Evolutionary conservation across 495 filamentous ascomycete species (phyloP).

Genomic region (Pyrenopolyporus hunteri): DNA sequence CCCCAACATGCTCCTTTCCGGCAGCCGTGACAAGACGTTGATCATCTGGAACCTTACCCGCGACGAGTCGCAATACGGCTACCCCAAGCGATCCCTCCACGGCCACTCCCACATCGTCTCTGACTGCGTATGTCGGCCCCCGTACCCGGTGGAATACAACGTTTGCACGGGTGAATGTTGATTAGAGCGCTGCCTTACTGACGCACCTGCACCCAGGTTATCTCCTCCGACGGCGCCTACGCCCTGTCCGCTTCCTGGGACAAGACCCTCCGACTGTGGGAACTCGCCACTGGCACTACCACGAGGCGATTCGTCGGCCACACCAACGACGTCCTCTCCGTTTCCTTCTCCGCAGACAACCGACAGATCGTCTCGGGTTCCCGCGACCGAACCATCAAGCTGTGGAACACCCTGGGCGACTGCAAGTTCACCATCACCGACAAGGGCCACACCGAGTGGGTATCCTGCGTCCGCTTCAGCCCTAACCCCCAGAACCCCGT

Average conservation of each 20-base stretch:
- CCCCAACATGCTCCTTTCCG: slow-evolving; percentile 99
- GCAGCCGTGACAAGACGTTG: slow-evolving; percentile 94
- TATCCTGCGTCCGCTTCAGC: slow-evolving; percentile 98
- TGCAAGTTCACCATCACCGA: slow-evolving; percentile 99
- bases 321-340: slow-evolving; percentile 99
- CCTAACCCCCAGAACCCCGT: slow-evolving; percentile 99
- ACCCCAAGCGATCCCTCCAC: slow-evolving; percentile 97
- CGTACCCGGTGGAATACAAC: slow-evolving; percentile 27
- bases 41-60: slow-evolving; percentile 99
- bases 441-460: slow-evolving; percentile 99
- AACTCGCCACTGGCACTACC: slow-evolving; percentile 93
- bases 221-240: slow-evolving; percentile 99
- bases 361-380: slow-evolving; percentile 99
- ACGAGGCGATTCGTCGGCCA: slow-evolving; percentile 98
- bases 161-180: too few species aligned
- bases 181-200: slow-evolving; percentile 44
- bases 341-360: slow-evolving; percentile 99
- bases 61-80: slow-evolving; percentile 95
- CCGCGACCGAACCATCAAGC: slow-evolving; percentile 97
- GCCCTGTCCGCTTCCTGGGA: slow-evolving; percentile 99
- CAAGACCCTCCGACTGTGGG: slow-evolving; percentile 99
- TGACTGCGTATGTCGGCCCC: slow-evolving; percentile 84
- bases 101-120: slow-evolving; percentile 99
- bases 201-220: slow-evolving; percentile 71
- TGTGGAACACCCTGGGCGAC: slow-evolving; percentile 99